Conservation (phyloP, 352 stramenopile species). For the Phytopythium montanum region DNA sequence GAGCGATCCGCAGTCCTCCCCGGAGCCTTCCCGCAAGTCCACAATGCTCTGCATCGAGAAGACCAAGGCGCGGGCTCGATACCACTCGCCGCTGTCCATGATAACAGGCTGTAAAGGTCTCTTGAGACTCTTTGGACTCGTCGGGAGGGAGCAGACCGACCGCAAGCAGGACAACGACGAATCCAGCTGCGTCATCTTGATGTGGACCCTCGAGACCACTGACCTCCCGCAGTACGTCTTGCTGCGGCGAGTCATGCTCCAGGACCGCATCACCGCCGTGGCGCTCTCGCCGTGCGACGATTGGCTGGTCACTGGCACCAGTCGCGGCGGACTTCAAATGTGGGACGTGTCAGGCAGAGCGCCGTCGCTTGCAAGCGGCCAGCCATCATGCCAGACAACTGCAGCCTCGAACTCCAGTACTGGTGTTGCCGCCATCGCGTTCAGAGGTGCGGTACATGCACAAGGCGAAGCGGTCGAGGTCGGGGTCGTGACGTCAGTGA, state of each 20-base stretch:
- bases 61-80: slow-evolving; percentile 20
- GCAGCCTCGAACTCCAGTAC: slow-evolving; percentile 5
- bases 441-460: neutral
- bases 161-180: neutral
- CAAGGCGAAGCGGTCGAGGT: slow-evolving; percentile 9
- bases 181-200: slow-evolving; percentile 11
- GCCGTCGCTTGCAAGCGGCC: neutral
- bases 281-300: slow-evolving; percentile 26
- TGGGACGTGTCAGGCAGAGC: slow-evolving; percentile 40
- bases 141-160: neutral
- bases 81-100: slow-evolving; percentile 31
- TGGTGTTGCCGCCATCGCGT: slow-evolving; percentile 15
- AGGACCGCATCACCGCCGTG: slow-evolving; percentile 31
- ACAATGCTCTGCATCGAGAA: slow-evolving; percentile 60
- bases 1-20: neutral
- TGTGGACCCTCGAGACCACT: slow-evolving; percentile 18
- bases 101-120: slow-evolving; percentile 28
- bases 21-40: neutral
- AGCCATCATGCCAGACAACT: neutral
- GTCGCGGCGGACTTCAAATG: slow-evolving; percentile 37
- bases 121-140: slow-evolving; percentile 33
- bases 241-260: slow-evolving; percentile 24
- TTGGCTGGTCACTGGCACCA: slow-evolving; percentile 56
- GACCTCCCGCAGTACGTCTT: slow-evolving; percentile 14
- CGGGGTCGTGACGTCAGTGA: slow-evolving; percentile 30